These are phyloP conservation scores for Nemania sp. DNA, from an alignment of 2,329 filamentous ascomycete genomes.

Conservation along the genomic window DNA sequence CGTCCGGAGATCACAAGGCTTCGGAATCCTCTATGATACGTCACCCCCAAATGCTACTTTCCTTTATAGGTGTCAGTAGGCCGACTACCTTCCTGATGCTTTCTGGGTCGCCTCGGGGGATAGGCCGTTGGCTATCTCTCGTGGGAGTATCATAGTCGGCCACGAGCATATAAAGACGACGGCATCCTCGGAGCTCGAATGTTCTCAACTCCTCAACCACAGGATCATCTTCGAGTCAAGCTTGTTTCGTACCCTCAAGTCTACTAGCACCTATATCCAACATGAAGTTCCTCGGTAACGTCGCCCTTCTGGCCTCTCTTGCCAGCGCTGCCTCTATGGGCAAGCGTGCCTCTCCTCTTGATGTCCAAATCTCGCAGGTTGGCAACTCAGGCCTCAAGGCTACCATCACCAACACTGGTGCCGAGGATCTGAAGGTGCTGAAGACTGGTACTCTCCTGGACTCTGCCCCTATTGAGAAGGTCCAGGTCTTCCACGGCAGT, in stretches of 20 bases:
- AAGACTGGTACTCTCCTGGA: conserved; percentile 59
- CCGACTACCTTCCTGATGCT: conserved; percentile 26
- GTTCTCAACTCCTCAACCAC: conserved; percentile 22
- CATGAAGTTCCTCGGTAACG: conserved; percentile 46
- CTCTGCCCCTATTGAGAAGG: conserved; percentile 56
- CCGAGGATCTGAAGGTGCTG: conserved; percentile 53
- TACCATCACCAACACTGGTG: conserved; percentile 56
- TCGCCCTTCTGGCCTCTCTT: conserved; percentile 43
- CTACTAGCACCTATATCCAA: conserved; percentile 26
- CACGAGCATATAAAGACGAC: conserved; percentile 25
- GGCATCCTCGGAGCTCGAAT: conserved; percentile 14
- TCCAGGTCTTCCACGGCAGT: conserved; percentile 52
- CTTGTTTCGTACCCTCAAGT: conserved; percentile 8
- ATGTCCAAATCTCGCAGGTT: conserved; percentile 51
- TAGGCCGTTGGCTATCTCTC: conserved; percentile 20
- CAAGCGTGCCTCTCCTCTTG: conserved; percentile 47
- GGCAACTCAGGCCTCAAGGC: conserved; percentile 59
- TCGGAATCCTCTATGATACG: conserved; percentile 5
- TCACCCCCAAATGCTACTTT: conserved; percentile 24
- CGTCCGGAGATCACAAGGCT: conserved; percentile 8
- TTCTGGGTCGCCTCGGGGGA: conserved; percentile 2
- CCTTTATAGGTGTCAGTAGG: conserved; percentile 24
- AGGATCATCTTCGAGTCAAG: conserved; percentile 28
- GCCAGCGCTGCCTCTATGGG: conserved; percentile 42
- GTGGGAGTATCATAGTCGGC: not conserved